Percentiles rank a stretch among this genome's conserved stretches.
phyloP scores from a whole-genome alignment of 1,139 yeast species.

The Pichia sp. region DNA sequence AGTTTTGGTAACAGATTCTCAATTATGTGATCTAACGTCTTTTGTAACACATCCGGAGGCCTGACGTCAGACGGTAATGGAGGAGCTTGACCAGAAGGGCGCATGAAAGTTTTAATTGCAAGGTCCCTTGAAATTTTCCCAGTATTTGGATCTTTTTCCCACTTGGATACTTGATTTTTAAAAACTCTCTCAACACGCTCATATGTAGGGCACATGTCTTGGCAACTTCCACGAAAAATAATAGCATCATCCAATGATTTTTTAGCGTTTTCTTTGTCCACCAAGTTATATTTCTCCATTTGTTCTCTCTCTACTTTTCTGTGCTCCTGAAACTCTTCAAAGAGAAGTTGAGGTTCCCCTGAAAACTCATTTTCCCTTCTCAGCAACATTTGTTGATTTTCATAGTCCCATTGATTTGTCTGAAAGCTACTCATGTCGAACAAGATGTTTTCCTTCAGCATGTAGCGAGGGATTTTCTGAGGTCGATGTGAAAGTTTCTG shows the following conservation, averaged over 20 bases:
- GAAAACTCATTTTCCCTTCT: constrained; percentile 37
- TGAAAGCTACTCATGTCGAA: constrained; percentile 29
- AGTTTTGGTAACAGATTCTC: constrained; percentile 58
- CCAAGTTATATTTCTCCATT: constrained; percentile 81
- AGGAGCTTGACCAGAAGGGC: constrained; percentile 99
- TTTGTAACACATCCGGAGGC: constrained; percentile 72
- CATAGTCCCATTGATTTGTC: constrained; percentile 52
- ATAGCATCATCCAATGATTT: constrained; percentile 86
- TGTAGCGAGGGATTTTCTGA: constrained; percentile 28
- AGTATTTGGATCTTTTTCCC: constrained; percentile 66
- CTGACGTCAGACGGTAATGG: constrained; percentile 96
- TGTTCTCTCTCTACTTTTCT: constrained; percentile 71
- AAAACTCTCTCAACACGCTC: constrained; percentile 86
- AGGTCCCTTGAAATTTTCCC: constrained; percentile 57
- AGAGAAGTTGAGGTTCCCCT: constrained; percentile 47
- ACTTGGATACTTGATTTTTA: constrained; percentile 78
- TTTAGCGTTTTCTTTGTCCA: constrained; percentile 81
- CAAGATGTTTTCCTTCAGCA: constrained; percentile 30
- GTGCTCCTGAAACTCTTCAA: constrained; percentile 63
- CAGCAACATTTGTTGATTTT: constrained; percentile 47
- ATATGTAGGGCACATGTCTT: constrained; percentile 91
- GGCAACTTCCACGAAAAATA: constrained; percentile 79
- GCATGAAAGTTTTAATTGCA: constrained; percentile 89
- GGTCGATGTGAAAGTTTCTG: constrained; percentile 20
- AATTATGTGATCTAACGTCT: constrained; percentile 67